Conservation (phyloP, 164 flowering plant genomes). For the Vitis rotundifolia region DNA sequence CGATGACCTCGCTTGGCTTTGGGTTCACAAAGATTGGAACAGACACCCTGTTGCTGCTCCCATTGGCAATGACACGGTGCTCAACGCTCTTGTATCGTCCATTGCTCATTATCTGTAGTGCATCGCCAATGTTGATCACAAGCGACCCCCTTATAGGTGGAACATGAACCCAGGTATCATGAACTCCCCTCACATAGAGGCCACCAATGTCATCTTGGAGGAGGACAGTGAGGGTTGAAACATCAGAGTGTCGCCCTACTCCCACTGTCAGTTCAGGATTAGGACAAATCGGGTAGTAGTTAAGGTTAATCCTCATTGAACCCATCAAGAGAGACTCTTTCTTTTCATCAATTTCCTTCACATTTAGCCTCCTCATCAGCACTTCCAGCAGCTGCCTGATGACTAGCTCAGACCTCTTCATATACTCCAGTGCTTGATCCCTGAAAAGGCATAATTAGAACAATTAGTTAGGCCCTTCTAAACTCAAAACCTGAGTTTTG, state of each 20-base stretch:
- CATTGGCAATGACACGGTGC: constrained; percentile 45
- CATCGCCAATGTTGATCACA: constrained; percentile 43
- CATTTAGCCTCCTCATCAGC: constrained; percentile 35
- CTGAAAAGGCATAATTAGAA: constrained; percentile 10
- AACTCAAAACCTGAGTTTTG: no score
- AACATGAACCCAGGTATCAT: constrained; percentile 35
- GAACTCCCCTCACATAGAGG: constrained; percentile 36
- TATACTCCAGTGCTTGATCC: constrained; percentile 44
- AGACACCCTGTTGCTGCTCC: constrained; percentile 38
- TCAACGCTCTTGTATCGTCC: constrained; percentile 50
- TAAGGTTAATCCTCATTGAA: constrained; percentile 32
- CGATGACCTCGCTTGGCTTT: constrained; percentile 23
- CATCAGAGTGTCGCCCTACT: constrained; percentile 52
- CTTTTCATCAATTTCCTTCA: constrained; percentile 26
- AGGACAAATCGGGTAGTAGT: constrained; percentile 58
- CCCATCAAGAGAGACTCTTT: constrained; percentile 35
- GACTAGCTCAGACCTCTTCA: constrained; percentile 30
- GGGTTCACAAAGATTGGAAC: constrained; percentile 52
- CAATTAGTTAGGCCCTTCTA: no score
- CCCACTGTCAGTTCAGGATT: constrained; percentile 54
- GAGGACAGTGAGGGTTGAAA: constrained; percentile 51
- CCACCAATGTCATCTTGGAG: constrained; percentile 53
- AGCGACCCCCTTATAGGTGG: constrained; percentile 31
- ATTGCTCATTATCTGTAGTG: constrained; percentile 52
- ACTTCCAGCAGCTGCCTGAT: constrained; percentile 21